Evolutionary conservation across 257 asterid species (phyloP).

Genomic region (Vinca minor): DNA sequence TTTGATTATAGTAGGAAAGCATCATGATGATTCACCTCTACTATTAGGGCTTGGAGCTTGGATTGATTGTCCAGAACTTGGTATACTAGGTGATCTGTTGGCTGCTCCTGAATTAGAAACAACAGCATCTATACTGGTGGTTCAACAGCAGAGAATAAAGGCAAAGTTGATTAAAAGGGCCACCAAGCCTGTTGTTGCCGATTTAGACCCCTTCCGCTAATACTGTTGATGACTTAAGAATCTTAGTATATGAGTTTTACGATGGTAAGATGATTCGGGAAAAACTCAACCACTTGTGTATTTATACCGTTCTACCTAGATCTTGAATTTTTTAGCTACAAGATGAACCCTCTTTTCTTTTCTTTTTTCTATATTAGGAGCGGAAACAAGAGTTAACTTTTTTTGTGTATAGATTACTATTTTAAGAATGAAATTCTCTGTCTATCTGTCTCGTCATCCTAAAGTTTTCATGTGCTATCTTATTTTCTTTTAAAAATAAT

Average conservation of each 20-base stretch:
- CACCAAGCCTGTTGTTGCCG: conserved; percentile 30
- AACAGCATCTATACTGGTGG: conserved; percentile 64
- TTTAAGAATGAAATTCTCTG: no score
- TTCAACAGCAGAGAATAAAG: conserved; percentile 62
- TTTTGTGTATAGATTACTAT: no score
- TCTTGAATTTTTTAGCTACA: no score
- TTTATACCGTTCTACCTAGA: not conserved
- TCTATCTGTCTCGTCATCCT: no score
- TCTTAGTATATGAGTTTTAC: no score
- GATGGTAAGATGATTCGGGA: no score
- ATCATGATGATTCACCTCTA: conserved; percentile 51
- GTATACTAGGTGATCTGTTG: conserved; percentile 65
- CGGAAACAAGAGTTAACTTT: no score
- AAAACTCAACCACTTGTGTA: no score
- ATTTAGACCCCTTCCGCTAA: conserved; percentile 28
- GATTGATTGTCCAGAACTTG: conserved; percentile 89
- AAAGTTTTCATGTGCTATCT: no score
- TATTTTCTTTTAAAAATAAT: no score
- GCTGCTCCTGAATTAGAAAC: conserved; percentile 51
- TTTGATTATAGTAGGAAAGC: conserved; percentile 51
- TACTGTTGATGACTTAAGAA: conserved; percentile 1
- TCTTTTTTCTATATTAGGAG: no score
- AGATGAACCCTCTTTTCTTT: not conserved
- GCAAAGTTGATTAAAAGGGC: conserved; percentile 33
- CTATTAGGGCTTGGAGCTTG: conserved; percentile 61